Percentiles rank a stretch among this genome's conserved stretches.
Conservation (phyloP, 176 grass and related monocot species). For the Puccinellia tenuiflora region DNA sequence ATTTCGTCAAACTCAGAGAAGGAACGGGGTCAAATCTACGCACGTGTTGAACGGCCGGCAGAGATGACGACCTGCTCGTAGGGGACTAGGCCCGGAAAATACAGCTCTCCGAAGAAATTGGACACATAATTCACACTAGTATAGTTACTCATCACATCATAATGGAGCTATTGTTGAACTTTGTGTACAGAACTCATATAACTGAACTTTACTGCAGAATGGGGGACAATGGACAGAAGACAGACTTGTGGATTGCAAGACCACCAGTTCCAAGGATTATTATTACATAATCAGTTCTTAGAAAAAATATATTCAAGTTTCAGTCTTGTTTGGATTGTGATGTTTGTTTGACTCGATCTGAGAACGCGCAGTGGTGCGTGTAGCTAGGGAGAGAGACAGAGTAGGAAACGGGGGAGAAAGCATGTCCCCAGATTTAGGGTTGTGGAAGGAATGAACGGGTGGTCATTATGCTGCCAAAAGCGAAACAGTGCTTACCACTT, state of each 20-base stretch:
- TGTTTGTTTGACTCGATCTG: not conserved
- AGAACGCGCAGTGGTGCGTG: not conserved
- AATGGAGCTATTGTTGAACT: not conserved
- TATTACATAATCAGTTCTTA: not conserved
- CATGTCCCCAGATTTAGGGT: slow-evolving; percentile 1
- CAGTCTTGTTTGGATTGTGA: not conserved
- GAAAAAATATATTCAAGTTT: not conserved
- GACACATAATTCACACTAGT: not conserved
- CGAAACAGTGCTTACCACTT: not conserved
- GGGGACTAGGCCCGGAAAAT: not conserved
- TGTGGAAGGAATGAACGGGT: not conserved
- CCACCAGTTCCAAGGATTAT: not conserved
- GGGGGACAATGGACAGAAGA: not conserved
- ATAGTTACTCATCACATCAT: not conserved
- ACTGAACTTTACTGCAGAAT: not conserved
- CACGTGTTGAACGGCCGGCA: slow-evolving; percentile 10
- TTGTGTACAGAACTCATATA: not conserved
- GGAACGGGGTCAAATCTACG: not conserved
- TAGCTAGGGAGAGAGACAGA: slow-evolving; percentile 4
- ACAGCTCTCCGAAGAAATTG: not conserved
- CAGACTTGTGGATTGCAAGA: not conserved
- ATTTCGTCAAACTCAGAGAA: not conserved
- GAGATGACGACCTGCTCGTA: not conserved
- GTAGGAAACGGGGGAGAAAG: slow-evolving; percentile 1
- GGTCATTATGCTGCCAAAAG: slow-evolving; percentile 14